Conservation (phyloP, 345 rosid genomes). For the Citrus reticulata region DNA sequence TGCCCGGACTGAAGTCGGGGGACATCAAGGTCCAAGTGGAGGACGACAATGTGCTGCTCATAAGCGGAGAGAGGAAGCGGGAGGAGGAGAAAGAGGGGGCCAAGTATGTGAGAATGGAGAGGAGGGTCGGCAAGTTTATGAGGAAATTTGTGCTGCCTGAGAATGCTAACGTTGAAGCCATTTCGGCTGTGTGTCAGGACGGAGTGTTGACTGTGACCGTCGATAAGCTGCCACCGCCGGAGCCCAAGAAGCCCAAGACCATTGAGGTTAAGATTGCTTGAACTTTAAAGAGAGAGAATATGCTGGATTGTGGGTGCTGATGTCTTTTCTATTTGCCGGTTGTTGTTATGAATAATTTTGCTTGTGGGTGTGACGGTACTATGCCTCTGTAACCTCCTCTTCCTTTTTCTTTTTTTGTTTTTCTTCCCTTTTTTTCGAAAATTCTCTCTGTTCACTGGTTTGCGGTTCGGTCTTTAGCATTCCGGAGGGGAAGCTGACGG, state of each 20-base stretch:
- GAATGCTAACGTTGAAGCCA: slow-evolving; percentile 55
- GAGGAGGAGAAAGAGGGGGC: slow-evolving; percentile 46
- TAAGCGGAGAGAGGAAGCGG: slow-evolving; percentile 63
- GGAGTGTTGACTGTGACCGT: slow-evolving; percentile 77
- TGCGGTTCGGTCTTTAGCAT: too few relatives aligned
- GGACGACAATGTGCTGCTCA: slow-evolving; percentile 61
- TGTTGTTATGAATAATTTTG: background rate
- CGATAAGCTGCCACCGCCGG: slow-evolving; percentile 75
- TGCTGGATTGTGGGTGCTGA: background rate
- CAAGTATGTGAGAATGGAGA: slow-evolving; percentile 77
- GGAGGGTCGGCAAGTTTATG: slow-evolving; percentile 74
- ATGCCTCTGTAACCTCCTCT: background rate
- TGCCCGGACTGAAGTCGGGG: slow-evolving; percentile 71
- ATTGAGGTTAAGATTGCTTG: slow-evolving; percentile 73
- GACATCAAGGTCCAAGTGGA: slow-evolving; percentile 79
- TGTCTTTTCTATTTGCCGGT: background rate
- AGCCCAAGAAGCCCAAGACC: slow-evolving; percentile 69
- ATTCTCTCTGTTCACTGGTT: too few relatives aligned
- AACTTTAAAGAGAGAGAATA: background rate
- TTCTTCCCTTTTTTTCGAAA: rapidly evolving
- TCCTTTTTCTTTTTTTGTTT: too few relatives aligned
- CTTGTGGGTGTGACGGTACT: background rate
- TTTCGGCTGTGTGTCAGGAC: slow-evolving; percentile 64
- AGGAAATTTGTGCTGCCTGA: slow-evolving; percentile 71
- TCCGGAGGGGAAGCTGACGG: too few relatives aligned